These are phyloP conservation scores for Bolboschoenoplectus hybrid DNA, from an alignment of 202 grass and related monocot genomes.

Conservation along the genomic window DNA sequence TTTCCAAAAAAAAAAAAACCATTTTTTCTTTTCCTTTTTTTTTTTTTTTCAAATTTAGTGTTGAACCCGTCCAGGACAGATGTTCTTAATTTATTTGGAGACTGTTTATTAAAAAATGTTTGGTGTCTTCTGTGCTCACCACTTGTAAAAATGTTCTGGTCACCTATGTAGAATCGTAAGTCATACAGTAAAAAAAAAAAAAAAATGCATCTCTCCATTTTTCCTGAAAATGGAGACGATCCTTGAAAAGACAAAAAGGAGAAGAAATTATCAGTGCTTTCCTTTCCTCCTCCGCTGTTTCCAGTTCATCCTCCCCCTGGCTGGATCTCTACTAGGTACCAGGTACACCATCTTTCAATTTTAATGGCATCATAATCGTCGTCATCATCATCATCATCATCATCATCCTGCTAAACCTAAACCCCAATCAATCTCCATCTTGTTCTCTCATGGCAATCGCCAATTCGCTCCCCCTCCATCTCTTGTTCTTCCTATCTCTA, in stretches of 20 bases:
- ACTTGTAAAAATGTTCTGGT: too few species aligned
- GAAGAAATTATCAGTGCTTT: not conserved
- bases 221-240: not conserved
- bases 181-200: too few species aligned
- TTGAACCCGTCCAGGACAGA: too few species aligned
- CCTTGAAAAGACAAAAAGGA: not conserved
- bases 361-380: too few species aligned
- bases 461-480: constrained; percentile 42
- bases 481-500: not conserved
- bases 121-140: too few species aligned
- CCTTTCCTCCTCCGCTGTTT: not conserved
- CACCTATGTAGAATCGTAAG: too few species aligned
- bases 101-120: too few species aligned
- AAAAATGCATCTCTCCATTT: not conserved
- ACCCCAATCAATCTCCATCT: not conserved
- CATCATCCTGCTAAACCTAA: not conserved
- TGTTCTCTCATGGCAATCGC: not conserved
- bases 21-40: too few species aligned
- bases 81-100: too few species aligned
- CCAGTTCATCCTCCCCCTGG: constrained; percentile 15
- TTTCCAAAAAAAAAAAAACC: too few species aligned
- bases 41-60: too few species aligned
- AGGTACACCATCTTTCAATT: not conserved
- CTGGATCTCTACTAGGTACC: not conserved
- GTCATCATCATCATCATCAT: too few species aligned